Base-by-base conservation (phyloP, 768 basidiomycete genomes). In the Xerocomus brunneocitrinus region DNA sequence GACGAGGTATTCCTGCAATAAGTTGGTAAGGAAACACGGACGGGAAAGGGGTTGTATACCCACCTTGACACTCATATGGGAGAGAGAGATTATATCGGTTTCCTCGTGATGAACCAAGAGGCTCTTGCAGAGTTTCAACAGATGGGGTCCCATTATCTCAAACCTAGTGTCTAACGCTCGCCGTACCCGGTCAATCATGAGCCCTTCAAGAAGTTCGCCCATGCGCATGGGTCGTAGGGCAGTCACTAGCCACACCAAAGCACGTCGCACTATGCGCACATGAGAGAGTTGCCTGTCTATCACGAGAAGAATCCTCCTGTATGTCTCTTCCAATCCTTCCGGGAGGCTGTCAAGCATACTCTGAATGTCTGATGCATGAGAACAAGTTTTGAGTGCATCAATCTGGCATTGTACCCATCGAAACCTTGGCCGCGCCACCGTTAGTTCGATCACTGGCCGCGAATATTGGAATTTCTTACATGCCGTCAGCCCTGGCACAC, bases 41-140 rank as follows among this genome's bases (percentile, higher is more conserved):
- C 25, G 9, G 36, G 24, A 47, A 38, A 28, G 8, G 9, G 6
- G 19, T 34, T 10, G 19, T 1, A 4, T 16, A 8, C 44, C 43
- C n/a, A 62, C 60, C 44, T 55, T 61, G 10, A 62, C 48, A 39
- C 60, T 62, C 57, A 55, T 55, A n/a, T 59, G 61, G 24, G 61
- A 55, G 0, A 50, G 52, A 0, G 57, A 22, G 7, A 62, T 13
- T 3, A 56, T 27, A 9, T 59, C 60, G 0, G 54, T 62, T 5
- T 58, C 49, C 4, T 49, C 5, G 1, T 62, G 2, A 13, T 59
- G 52, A n/a, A 49, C 16, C 4, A 62, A 49, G 3, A 62, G 57
- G 30, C 54, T 52, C 22, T 22, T 42, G 28, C 49, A 10, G 7
- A 50, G 32, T 4, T 54, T 47, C 24, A 62, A 5, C 1, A 62